Evolutionary conservation across 1,284 basidiomycete species (phyloP).

Genomic region (Agaricales sp.): DNA sequence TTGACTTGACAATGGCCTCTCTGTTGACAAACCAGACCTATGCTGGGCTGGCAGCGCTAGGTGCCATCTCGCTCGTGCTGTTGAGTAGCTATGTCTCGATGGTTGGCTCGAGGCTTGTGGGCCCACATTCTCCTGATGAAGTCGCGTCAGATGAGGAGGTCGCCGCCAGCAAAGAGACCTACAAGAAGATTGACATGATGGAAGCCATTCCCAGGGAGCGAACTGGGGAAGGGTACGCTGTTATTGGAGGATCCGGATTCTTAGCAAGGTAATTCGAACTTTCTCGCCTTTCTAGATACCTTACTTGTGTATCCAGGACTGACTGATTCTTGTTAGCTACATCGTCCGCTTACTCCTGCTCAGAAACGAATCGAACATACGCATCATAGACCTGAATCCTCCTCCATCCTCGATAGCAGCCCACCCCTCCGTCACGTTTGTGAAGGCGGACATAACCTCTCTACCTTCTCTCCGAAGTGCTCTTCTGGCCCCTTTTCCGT

Average conservation of each 20-base stretch:
- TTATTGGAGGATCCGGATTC: slow-evolving; percentile 25
- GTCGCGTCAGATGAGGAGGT: neutral
- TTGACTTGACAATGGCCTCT: neutral
- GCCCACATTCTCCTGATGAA: neutral
- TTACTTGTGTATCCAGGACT: neutral
- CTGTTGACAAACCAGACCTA: neutral
- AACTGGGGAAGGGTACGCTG: slow-evolving; percentile 19
- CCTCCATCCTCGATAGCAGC: slow-evolving; percentile 15
- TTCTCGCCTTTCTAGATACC: neutral
- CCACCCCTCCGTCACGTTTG: slow-evolving; percentile 19
- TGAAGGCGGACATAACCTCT: slow-evolving; percentile 22
- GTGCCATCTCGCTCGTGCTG: neutral
- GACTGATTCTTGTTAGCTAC: slow-evolving; percentile 15
- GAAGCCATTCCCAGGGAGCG: slow-evolving; percentile 16
- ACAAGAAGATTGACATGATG: slow-evolving; percentile 18
- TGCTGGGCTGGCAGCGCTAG: neutral
- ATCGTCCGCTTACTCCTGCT: slow-evolving; percentile 22
- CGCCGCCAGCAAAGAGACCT: neutral
- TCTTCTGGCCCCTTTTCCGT: slow-evolving; percentile 15
- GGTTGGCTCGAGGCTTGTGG: neutral
- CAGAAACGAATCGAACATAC: slow-evolving; percentile 22
- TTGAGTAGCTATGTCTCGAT: neutral
- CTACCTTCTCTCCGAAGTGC: slow-evolving; percentile 16
- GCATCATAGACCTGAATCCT: slow-evolving; percentile 22
- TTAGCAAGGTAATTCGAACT: slow-evolving; percentile 19